Conservation (phyloP, 2,329 filamentous ascomycete species). For the Penicillium sclerotiorum region DNA sequence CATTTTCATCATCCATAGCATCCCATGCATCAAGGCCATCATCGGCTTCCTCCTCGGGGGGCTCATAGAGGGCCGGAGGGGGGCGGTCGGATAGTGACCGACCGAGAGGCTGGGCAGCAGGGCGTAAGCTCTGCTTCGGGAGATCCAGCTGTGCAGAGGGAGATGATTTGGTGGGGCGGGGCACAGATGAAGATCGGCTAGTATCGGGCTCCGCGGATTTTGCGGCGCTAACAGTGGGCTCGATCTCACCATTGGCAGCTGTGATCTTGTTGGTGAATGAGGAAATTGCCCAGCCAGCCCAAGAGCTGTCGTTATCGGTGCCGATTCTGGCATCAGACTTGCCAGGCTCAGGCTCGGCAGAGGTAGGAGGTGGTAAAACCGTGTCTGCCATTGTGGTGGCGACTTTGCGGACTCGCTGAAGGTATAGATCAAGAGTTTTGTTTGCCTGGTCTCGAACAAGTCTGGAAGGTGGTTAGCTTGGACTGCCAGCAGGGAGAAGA, state of each 20-base stretch:
- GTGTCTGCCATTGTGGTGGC: constrained; percentile 78
- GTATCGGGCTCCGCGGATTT: constrained; percentile 47
- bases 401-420: constrained; percentile 80
- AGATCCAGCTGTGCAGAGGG: constrained; percentile 27
- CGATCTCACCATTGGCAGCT: constrained; percentile 81
- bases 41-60: constrained; percentile 52
- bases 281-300: constrained; percentile 97
- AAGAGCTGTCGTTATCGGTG: constrained; percentile 72
- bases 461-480: constrained; percentile 34
- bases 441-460: constrained; percentile 86
- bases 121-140: constrained; percentile 27
- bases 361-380: constrained; percentile 66
- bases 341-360: constrained; percentile 48
- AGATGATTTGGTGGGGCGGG: constrained; percentile 42
- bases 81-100: constrained; percentile 46
- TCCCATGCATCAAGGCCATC: constrained; percentile 77
- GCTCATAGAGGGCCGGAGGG: constrained; percentile 49
- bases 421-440: constrained; percentile 84
- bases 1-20: constrained; percentile 58
- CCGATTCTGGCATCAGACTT: constrained; percentile 70
- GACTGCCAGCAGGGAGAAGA: not conserved
- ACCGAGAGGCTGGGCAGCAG: constrained; percentile 32
- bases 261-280: constrained; percentile 96
- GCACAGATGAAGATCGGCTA: constrained; percentile 52
- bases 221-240: constrained; percentile 57